These are phyloP conservation scores for Chlorella sp. DNA, from an alignment of 139 green algal genomes.

Conservation along the genomic window DNA sequence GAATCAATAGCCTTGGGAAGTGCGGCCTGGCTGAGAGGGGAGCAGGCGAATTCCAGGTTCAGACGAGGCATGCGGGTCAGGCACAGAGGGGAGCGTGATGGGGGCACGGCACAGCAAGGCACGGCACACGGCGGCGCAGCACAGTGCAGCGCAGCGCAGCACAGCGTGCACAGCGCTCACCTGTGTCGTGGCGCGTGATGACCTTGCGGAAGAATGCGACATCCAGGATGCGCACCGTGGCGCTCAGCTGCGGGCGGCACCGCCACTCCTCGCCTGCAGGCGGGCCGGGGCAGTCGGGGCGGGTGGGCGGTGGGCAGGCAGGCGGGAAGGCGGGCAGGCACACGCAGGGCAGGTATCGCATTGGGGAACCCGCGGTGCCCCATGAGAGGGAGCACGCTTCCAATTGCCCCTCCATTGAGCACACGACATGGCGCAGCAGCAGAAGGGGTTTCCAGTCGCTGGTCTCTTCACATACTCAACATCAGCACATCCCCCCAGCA, in stretches of 20 bases:
- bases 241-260: slow-evolving; percentile 51
- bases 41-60: too few relatives aligned
- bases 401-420: not conserved
- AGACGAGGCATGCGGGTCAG: too few relatives aligned
- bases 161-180: not conserved
- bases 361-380: too few relatives aligned
- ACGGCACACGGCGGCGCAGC: too few relatives aligned
- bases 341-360: not conserved
- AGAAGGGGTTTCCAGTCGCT: not conserved
- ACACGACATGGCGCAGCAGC: not conserved
- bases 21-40: too few relatives aligned
- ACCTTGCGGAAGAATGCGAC: slow-evolving; percentile 83
- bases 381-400: not conserved
- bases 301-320: too few relatives aligned
- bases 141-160: too few relatives aligned
- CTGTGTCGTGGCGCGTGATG: slow-evolving; percentile 80
- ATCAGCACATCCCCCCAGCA: not conserved
- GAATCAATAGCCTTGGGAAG: too few relatives aligned
- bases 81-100: not conserved
- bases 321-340: too few relatives aligned
- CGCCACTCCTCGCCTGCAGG: slow-evolving; percentile 69
- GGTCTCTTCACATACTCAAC: not conserved
- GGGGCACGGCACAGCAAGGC: not conserved
- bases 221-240: slow-evolving; percentile 77
- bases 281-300: not conserved